Conservation (phyloP, 768 basidiomycete genomes). For the Leucocoprinus birnbaumii region DNA sequence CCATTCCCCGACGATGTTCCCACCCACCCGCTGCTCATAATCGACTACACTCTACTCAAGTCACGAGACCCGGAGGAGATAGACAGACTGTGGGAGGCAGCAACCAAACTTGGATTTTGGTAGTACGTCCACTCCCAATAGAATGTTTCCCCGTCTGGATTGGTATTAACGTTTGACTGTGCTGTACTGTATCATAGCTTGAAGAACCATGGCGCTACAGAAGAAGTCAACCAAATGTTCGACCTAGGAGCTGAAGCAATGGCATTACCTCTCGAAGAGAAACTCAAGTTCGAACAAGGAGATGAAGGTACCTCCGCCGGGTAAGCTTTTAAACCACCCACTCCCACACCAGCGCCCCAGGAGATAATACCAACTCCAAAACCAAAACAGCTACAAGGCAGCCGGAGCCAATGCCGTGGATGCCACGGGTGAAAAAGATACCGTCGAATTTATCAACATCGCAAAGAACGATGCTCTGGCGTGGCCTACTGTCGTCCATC, state of each 20-base stretch:
- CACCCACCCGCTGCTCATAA: constrained; percentile 51
- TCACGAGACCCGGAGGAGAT: constrained; percentile 40
- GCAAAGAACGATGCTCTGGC: constrained; percentile 67
- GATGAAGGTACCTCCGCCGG: constrained; percentile 39
- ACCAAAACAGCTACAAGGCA: constrained; percentile 53
- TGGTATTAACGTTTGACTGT: background rate
- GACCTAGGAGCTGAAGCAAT: constrained; percentile 53
- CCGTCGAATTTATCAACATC: constrained; percentile 63
- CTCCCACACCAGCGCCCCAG: background rate
- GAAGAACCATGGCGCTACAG: constrained; percentile 53
- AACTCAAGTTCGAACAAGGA: constrained; percentile 57
- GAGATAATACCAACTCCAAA: background rate
- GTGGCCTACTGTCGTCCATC: constrained; percentile 49
- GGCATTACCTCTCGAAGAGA: constrained; percentile 52
- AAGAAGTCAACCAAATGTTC: constrained; percentile 50
- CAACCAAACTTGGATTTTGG: constrained; percentile 63
- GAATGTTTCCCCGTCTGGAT: background rate
- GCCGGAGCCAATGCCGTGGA: constrained; percentile 62
- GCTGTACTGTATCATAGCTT: constrained; percentile 30
- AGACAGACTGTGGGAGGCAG: constrained; percentile 53
- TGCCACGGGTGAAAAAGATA: constrained; percentile 54
- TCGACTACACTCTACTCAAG: constrained; percentile 50
- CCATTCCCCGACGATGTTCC: constrained; percentile 51
- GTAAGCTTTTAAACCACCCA: constrained; percentile 22
- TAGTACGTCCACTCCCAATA: constrained; percentile 39